A percentile compares a stretch with the other conserved stretches of the same genome.
Evolutionary conservation across 139 green algal genomes (phyloP).

Genomic region (Zygnema cylindricum): DNA sequence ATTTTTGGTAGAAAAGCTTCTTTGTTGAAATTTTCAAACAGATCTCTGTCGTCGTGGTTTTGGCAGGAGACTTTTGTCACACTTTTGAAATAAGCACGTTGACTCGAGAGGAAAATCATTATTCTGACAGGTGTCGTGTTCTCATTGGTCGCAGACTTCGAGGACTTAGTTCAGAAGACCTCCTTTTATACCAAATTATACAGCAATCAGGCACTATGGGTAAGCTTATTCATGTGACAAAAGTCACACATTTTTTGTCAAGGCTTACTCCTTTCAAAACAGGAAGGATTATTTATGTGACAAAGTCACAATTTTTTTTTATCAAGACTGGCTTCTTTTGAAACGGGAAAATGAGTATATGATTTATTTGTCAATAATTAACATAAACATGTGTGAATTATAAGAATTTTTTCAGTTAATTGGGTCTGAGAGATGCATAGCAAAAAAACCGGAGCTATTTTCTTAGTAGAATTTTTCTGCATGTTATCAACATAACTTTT

Average conservation of each 20-base stretch:
- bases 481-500: not conserved
- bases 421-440: not conserved
- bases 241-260: not conserved
- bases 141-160: too few species aligned
- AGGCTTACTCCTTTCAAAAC: not conserved
- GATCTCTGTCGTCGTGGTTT: too few species aligned
- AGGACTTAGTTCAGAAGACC: constrained; percentile 82
- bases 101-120: too few species aligned
- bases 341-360: not conserved
- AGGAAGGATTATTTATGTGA: not conserved
- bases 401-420: not conserved
- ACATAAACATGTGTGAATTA: not conserved
- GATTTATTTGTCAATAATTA: not conserved
- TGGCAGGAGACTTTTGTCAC: too few species aligned
- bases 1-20: too few species aligned
- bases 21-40: too few species aligned
- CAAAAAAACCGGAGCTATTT: not conserved
- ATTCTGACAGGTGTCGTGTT: too few species aligned
- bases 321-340: not conserved
- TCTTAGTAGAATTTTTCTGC: not conserved
- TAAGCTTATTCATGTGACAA: not conserved
- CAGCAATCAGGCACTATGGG: constrained; percentile 61
- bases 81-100: too few species aligned
- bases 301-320: not conserved
- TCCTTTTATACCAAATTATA: constrained; percentile 90